phyloP scores from a whole-genome alignment of 768 basidiomycete species.

The Saitozyma sp. region DNA sequence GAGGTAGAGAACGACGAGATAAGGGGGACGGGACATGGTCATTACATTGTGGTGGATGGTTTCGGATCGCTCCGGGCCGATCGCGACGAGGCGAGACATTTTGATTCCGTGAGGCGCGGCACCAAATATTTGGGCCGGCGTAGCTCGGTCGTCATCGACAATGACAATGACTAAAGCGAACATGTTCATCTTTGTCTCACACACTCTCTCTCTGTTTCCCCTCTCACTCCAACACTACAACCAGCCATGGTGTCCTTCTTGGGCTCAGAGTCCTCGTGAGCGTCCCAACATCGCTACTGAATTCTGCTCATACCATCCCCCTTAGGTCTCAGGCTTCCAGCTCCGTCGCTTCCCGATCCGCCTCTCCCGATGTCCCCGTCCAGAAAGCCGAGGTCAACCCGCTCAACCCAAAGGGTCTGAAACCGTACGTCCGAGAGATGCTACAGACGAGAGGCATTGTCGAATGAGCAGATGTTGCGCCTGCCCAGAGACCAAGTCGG shows the following conservation, averaged over 20 bases:
- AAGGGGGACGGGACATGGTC: too few relatives aligned
- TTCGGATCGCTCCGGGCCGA: neutral
- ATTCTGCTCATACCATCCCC: neutral
- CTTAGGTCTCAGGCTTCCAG: neutral
- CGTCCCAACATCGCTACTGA: slow-evolving; percentile 1
- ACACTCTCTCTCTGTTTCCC: neutral
- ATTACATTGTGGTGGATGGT: too few relatives aligned
- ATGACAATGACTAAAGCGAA: neutral
- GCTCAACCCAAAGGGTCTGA: slow-evolving; percentile 88
- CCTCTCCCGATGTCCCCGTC: slow-evolving; percentile 20
- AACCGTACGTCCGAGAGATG: slow-evolving; percentile 67
- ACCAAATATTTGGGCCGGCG: neutral
- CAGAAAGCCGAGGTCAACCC: slow-evolving; percentile 61
- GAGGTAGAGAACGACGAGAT: too few relatives aligned
- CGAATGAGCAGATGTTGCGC: slow-evolving; percentile 80
- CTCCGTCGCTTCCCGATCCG: slow-evolving; percentile 22
- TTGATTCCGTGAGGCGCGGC: too few relatives aligned
- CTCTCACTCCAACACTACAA: neutral
- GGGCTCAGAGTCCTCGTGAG: slow-evolving; percentile 7
- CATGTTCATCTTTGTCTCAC: neutral
- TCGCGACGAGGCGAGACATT: neutral
- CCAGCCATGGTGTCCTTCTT: slow-evolving; percentile 28
- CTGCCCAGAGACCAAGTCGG: slow-evolving; percentile 87
- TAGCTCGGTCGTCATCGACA: neutral
- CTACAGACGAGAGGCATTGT: neutral